Base-by-base conservation (phyloP, 768 basidiomycete species). In the Phaeotremella fagi region DNA sequence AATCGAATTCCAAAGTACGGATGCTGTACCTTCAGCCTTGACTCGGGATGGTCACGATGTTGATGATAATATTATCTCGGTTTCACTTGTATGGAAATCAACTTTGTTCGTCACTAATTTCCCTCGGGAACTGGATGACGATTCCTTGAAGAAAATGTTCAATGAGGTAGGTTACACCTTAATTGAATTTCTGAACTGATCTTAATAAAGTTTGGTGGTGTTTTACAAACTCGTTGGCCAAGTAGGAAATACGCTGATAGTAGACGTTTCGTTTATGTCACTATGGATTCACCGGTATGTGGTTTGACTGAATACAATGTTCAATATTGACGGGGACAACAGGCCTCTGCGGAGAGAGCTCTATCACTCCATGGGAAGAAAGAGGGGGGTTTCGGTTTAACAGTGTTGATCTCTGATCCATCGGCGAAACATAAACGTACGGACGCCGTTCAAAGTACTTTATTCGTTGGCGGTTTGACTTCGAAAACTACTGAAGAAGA, bases 61-160 rank as follows among this genome's bases (percentile, higher is more conserved):
- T 29, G 79, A 80, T 42, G 85, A 80, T 0, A 77, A 82, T 43
- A 90, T 95, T 71, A 78, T 97, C 18, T 78, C 82, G 6, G 91
- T 98, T 2, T 85, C 91, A 68, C 79, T 94, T 37, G 90, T 88
- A 1, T 95, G 91, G 91, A 82, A 86, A 61, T 90, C 90, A 2
- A 98, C 92, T 3, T 75, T 99, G 2, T 99, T 92, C 74, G 84
- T 95, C 47, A 92, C 95, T 16, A 99, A 98, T 76, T 98, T 97
- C 76, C 86, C 92, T 0, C 87, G 89, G 70, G 79, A 81, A 16
- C 79, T 81, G 14, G 90, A 95, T 65, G 92, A 98, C 71, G 76
- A 77, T 1, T 80, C 76, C 26, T 81, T 98, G 50, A 79, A 90
- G 23, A 77, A 82, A 38, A 71, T 95, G 12, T 95, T 99, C 70